Base-by-base conservation (phyloP, 2,329 filamentous ascomycete genomes). In the Fusarium paranaense region DNA sequence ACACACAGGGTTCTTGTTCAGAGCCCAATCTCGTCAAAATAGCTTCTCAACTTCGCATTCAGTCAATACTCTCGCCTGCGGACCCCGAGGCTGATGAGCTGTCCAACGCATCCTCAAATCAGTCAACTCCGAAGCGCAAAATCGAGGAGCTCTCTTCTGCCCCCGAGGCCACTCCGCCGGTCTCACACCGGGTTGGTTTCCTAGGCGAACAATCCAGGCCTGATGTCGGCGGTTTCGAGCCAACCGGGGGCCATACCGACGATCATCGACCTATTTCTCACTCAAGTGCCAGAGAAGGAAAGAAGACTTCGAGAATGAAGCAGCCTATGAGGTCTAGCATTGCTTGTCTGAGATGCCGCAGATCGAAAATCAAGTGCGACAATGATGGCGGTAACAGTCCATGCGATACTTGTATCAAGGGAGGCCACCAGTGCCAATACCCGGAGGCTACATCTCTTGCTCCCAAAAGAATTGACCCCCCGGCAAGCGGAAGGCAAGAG, bases 331-430 rank as follows among this genome's bases (percentile, higher is more conserved):
- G 94, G 76, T 95, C 93, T 56, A 94, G 92, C 79, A 94, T 96
- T 80, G 94, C 94, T 57, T 97, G 94, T 82, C 86, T 90, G 70
- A 88, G 90, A 72, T 96, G 94, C 80, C 89, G 94, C 67, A 90
- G 90, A 78, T 95, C 93, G 80, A 97, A 97, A 84, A 94, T 96
- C 80, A 96, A 96, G 83, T 97, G 94, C 84, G 91, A 94, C 82
- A 97, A 97, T 83, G 89, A 90, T 75, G 93, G 93, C 69, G 89
- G 92, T 66, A 89, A 89, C 71, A 91, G 90, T 18, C 90, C 90
- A 18, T 97, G 94, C 84, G 90, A 93, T 71, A 91, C 91, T 14
- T 97, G 94, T 81, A 89, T 92, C 79, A 91, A 91, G 69, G 90
- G 90, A 60, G 90, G 91, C 52, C 89, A 93, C 79, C 89, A 94